phyloP scores from a whole-genome alignment of 2,329 filamentous ascomycete genomes.

The Xylariaceae sp. region DNA sequence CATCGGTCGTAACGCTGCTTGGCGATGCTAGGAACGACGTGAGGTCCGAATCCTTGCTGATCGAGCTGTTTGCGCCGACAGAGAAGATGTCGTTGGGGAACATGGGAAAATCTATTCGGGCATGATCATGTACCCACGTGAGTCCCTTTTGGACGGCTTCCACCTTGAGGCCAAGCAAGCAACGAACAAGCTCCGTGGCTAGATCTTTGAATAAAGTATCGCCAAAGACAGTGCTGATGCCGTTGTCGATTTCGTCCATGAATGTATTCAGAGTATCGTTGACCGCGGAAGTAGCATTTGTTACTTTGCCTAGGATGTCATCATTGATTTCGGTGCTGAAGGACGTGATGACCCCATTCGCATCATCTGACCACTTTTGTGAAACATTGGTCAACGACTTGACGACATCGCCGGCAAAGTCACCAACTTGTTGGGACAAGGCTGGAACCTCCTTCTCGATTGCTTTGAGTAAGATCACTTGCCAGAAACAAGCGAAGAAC shows the following conservation, averaged over 20 bases:
- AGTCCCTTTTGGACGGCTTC: slow-evolving; percentile 82
- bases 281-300: slow-evolving; percentile 79
- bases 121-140: slow-evolving; percentile 92
- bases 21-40: slow-evolving; percentile 80
- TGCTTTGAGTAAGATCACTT: slow-evolving; percentile 75
- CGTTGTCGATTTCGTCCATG: slow-evolving; percentile 75
- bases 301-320: slow-evolving; percentile 86
- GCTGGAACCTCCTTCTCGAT: slow-evolving; percentile 79
- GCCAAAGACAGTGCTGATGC: slow-evolving; percentile 79
- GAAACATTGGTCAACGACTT: slow-evolving; percentile 74
- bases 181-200: slow-evolving; percentile 80
- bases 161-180: slow-evolving; percentile 87
- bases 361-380: slow-evolving; percentile 74
- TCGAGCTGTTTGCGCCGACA: slow-evolving; percentile 69
- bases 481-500: slow-evolving; percentile 81
- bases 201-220: slow-evolving; percentile 80
- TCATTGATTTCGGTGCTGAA: slow-evolving; percentile 81
- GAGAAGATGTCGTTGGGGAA: slow-evolving; percentile 85
- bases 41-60: slow-evolving; percentile 63
- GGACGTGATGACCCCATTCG: slow-evolving; percentile 73
- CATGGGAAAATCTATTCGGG: slow-evolving; percentile 79
- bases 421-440: slow-evolving; percentile 74
- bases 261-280: slow-evolving; percentile 87
- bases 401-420: slow-evolving; percentile 81
- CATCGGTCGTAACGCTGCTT: slow-evolving; percentile 74